A percentile compares a stretch with the other conserved stretches of the same genome.
These are phyloP conservation scores for Coemansia sp. DNA, from an alignment of 192 early-diverging fungal genomes.

Conservation along the genomic window DNA sequence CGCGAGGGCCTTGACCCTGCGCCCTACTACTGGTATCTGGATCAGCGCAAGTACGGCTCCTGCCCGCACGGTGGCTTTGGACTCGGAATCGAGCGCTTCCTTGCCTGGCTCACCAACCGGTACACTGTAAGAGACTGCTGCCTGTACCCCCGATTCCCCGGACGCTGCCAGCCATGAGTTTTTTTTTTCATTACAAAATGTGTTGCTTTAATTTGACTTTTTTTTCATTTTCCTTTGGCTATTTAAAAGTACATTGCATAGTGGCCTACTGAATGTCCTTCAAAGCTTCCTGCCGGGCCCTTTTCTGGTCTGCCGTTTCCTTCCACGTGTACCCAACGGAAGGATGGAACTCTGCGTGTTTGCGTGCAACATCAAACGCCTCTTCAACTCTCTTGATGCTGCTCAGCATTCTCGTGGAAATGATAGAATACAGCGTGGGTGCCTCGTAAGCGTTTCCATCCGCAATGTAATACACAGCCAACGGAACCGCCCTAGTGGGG, in stretches of 20 bases:
- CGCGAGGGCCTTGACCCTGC: slow-evolving; percentile 89
- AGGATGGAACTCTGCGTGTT: slow-evolving; percentile 49
- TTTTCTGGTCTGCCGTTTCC: slow-evolving; percentile 31
- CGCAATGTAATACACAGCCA: slow-evolving; percentile 62
- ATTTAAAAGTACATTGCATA: background rate
- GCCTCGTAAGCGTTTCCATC: slow-evolving; percentile 74
- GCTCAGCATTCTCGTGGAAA: slow-evolving; percentile 67
- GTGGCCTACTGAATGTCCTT: slow-evolving; percentile 19
- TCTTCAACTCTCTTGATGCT: slow-evolving; percentile 43
- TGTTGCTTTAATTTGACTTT: slow-evolving; percentile 1
- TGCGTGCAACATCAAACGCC: slow-evolving; percentile 44
- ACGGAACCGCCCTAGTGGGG: slow-evolving; percentile 56
- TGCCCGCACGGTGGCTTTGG: slow-evolving; percentile 97
- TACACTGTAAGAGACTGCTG: slow-evolving; percentile 86
- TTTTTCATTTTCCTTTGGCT: background rate
- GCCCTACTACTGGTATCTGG: slow-evolving; percentile 99
- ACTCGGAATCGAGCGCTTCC: slow-evolving; percentile 93
- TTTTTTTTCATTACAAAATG: no score
- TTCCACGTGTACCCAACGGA: slow-evolving; percentile 51
- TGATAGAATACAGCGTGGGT: slow-evolving; percentile 67
- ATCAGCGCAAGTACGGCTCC: slow-evolving; percentile 98
- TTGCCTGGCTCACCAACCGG: slow-evolving; percentile 94
- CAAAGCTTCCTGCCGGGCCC: slow-evolving; percentile 33
- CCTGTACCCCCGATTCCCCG: slow-evolving; percentile 91
- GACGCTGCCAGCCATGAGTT: slow-evolving; percentile 82